Conservation (phyloP, 192 early-diverging fungal species). For the Paraglomus brasilianum region DNA sequence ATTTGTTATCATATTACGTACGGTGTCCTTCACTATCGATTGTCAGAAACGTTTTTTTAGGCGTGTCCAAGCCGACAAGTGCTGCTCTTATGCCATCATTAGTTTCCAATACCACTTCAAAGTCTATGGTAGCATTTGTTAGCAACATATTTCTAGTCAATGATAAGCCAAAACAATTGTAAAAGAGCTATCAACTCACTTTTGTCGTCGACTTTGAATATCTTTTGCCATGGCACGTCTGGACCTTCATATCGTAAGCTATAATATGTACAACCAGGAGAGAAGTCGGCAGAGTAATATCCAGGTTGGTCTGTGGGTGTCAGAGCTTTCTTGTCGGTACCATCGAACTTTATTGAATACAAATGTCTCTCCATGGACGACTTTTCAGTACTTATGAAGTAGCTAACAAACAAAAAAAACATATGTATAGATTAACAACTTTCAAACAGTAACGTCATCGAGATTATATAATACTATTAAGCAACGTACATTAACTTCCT, state of each 20-base stretch:
- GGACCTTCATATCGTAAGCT: slow-evolving; percentile 81
- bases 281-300: slow-evolving; percentile 72
- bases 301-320: slow-evolving; percentile 49
- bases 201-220: slow-evolving; percentile 54
- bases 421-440: neutral
- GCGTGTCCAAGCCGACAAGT: slow-evolving; percentile 59
- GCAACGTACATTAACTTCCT: slow-evolving; percentile 45
- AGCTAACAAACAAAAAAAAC: slow-evolving; percentile 22
- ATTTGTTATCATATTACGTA: slow-evolving; percentile 40
- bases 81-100: slow-evolving; percentile 51
- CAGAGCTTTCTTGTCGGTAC: slow-evolving; percentile 33
- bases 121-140: slow-evolving; percentile 30
- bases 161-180: neutral
- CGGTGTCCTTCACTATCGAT: slow-evolving; percentile 39
- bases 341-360: slow-evolving; percentile 38
- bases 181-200: slow-evolving; percentile 16
- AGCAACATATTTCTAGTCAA: neutral
- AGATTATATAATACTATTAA: slow-evolving; percentile 32
- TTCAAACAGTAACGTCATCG: slow-evolving; percentile 9
- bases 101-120: slow-evolving; percentile 55
- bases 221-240: slow-evolving; percentile 72
- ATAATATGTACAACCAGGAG: slow-evolving; percentile 70
- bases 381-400: slow-evolving; percentile 37
- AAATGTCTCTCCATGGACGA: slow-evolving; percentile 44
- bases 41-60: slow-evolving; percentile 44